Base-by-base conservation (phyloP, 495 filamentous ascomycete species). In the Annulohypoxylon nitens region DNA sequence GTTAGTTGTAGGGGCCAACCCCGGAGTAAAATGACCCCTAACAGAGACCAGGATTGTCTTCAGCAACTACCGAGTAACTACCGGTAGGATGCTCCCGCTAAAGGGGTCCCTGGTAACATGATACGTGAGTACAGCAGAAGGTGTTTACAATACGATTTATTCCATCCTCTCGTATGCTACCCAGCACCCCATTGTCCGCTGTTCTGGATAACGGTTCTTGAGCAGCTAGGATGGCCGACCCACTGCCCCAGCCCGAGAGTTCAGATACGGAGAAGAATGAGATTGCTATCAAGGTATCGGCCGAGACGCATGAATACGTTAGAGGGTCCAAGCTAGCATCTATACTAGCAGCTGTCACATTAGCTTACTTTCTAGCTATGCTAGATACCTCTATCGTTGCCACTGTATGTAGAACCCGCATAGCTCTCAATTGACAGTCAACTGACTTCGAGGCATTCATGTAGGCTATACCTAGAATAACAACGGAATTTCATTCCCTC, bases 401-500 rank as follows among this genome's bases (percentile, higher is more conserved):
- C 3, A 54, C 50, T n/a, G 50, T 54, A 54, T 7, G 30, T 33
- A 33, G 10, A 33, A 33, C 14, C 1, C 2, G 1, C 4, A n/a
- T 5, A 14, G 14, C 4, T n/a, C 2, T n/a, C 12, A 43, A 43
- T 14, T 43, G 12, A n/a, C 12, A 1, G 30, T 6, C 3, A 3
- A 30, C 30, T 30, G 11, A 33, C 3, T 54, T 16, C n/a, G 50
- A 33, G 33, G n/a, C 25, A 54, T n/a, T 54, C 10, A 14, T 14
- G 33, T 45, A 70, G 68, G 83, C 83, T 12, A 81, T 83, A 26
- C 83, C 83, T 2, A 69, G 69, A 33, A 86, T 88, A 51, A 86
- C 86, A 0, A 76, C 83, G 57, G 79, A 85, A 7, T 85, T 85
- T 65, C 70, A 81, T 37, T 83, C 83, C 4, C 70, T 84, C n/a